Evolutionary conservation across 331 rosid species (phyloP).

Genomic region (Acacia concinna): DNA sequence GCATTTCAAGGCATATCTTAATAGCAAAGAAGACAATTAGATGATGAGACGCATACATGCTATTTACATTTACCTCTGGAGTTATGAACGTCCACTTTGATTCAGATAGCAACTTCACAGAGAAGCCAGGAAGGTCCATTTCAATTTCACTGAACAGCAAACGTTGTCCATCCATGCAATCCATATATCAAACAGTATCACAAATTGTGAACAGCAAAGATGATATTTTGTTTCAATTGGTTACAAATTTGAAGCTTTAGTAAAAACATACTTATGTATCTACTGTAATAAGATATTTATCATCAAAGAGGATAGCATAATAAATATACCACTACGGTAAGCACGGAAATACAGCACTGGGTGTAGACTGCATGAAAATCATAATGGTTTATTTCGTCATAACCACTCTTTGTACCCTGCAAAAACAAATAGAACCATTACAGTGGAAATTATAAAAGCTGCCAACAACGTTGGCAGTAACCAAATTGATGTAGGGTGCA

Average conservation of each 20-base stretch:
- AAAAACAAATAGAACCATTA: slow-evolving; percentile 20
- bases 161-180: slow-evolving; percentile 63
- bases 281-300: slow-evolving; percentile 15
- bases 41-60: neutral
- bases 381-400: slow-evolving; percentile 44
- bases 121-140: slow-evolving; percentile 60
- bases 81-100: slow-evolving; percentile 90
- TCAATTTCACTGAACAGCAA: slow-evolving; percentile 57
- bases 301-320: slow-evolving; percentile 17
- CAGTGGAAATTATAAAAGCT: slow-evolving; percentile 21
- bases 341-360: slow-evolving; percentile 77
- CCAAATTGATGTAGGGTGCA: neutral
- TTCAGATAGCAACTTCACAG: slow-evolving; percentile 54
- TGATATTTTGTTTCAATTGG: slow-evolving; percentile 2
- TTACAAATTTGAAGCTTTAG: neutral
- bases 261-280: slow-evolving; percentile 3
- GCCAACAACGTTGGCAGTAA: neutral
- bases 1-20: neutral
- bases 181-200: slow-evolving; percentile 1
- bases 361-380: slow-evolving; percentile 74
- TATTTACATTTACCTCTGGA: slow-evolving; percentile 53
- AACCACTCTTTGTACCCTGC: slow-evolving; percentile 48
- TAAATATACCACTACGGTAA: slow-evolving; percentile 57
- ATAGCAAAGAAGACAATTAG: neutral
- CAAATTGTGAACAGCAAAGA: neutral